Evolutionary conservation across 352 stramenopile species (phyloP).

Genomic region (Stramenopiles sp.): DNA sequence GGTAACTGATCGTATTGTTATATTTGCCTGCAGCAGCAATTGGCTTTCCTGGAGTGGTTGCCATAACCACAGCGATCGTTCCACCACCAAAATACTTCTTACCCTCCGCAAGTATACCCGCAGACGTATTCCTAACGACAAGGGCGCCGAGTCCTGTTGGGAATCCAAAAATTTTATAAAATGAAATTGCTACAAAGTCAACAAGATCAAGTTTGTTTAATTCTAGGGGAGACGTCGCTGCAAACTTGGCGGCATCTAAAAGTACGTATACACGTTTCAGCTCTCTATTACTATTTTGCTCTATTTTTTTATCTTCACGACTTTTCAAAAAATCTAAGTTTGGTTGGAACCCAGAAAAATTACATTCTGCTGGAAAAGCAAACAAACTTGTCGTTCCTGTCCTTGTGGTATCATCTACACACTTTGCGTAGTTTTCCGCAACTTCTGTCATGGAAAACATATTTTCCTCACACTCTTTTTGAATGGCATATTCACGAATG

Average conservation of each 20-base stretch:
- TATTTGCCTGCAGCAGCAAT: background rate
- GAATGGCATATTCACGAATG: constrained; percentile 32
- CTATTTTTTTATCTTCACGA: no score
- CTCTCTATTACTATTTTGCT: background rate
- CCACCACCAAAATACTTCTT: constrained; percentile 43
- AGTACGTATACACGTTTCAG: constrained; percentile 27
- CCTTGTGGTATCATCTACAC: background rate
- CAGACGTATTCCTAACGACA: constrained; percentile 30
- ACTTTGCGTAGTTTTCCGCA: background rate
- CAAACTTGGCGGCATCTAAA: constrained; percentile 45
- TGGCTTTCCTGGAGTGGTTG: constrained; percentile 13
- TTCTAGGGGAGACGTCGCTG: constrained; percentile 35
- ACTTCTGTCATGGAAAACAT: background rate
- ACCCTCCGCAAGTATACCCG: constrained; percentile 25
- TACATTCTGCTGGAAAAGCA: constrained; percentile 46
- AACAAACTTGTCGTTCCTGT: constrained; percentile 25
- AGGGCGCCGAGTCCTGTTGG: constrained; percentile 41
- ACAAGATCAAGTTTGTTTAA: constrained; percentile 25
- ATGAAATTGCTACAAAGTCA: constrained; percentile 48
- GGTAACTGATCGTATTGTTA: no score
- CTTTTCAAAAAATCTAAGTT: background rate
- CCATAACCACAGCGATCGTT: constrained; percentile 39
- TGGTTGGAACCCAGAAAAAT: constrained; percentile 34
- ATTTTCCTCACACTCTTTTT: background rate
- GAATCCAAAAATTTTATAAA: constrained; percentile 57